Percentiles rank a stretch among this genome's conserved stretches.
Evolutionary conservation across 2,329 filamentous ascomycete genomes (phyloP).

Genomic region (Fusarium goolgardi): DNA sequence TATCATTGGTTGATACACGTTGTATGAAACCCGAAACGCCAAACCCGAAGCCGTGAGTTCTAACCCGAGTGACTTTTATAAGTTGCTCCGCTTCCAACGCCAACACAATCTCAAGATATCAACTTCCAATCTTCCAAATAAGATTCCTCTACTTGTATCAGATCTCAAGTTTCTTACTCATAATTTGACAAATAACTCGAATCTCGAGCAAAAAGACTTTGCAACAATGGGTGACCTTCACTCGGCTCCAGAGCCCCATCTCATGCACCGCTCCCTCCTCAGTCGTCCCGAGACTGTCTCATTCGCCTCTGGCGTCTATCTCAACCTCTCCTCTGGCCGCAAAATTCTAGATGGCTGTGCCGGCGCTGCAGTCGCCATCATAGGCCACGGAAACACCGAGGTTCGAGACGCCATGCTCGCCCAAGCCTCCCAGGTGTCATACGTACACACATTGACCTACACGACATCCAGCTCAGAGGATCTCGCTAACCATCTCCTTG

Average conservation of each 20-base stretch:
- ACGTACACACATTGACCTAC: conserved; percentile 48
- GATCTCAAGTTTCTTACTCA: neutral
- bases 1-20: too few relatives aligned
- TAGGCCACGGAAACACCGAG: conserved; percentile 74
- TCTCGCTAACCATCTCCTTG: conserved; percentile 52
- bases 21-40: conserved; percentile 11
- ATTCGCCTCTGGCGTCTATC: conserved; percentile 55
- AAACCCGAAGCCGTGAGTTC: conserved; percentile 8
- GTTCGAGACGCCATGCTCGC: conserved; percentile 69
- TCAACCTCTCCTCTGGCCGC: conserved; percentile 50
- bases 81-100: conserved; percentile 9
- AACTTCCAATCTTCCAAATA: too few relatives aligned
- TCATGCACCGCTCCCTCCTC: conserved; percentile 53
- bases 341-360: conserved; percentile 76
- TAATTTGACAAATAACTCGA: accelerated
- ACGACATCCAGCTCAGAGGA: conserved; percentile 64
- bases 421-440: conserved; percentile 69
- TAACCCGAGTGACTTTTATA: conserved; percentile 20
- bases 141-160: accelerated
- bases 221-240: conserved; percentile 12
- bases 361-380: conserved; percentile 67
- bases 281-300: conserved; percentile 52
- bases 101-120: neutral
- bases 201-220: neutral
- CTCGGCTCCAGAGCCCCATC: conserved; percentile 25